A percentile compares a stretch with the other conserved stretches of the same genome.
These are phyloP conservation scores for Theileria sp. DNA, from an alignment of 169 alveolate species.

Conservation along the genomic window DNA sequence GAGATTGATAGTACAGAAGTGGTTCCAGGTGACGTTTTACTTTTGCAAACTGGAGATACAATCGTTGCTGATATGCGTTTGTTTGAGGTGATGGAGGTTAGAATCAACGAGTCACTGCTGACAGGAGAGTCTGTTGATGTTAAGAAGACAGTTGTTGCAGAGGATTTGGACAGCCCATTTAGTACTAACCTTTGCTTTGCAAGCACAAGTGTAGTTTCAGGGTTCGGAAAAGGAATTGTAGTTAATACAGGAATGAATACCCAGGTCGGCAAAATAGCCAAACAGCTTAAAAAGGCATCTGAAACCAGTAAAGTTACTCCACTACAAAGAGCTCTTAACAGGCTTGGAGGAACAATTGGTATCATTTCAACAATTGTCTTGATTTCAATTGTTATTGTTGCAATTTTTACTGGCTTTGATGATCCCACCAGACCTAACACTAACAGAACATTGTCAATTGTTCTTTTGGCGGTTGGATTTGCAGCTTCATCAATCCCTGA, in stretches of 20 bases:
- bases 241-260: slow-evolving; percentile 89
- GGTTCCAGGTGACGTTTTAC: slow-evolving; percentile 91
- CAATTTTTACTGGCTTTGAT: slow-evolving; percentile 74
- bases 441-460: slow-evolving; percentile 79
- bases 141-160: slow-evolving; percentile 73
- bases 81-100: slow-evolving; percentile 86
- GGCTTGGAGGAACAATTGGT: slow-evolving; percentile 85
- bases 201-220: slow-evolving; percentile 89
- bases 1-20: slow-evolving; percentile 83
- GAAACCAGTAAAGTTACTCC: slow-evolving; percentile 77
- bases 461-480: slow-evolving; percentile 93
- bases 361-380: slow-evolving; percentile 70
- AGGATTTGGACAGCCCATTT: slow-evolving; percentile 78
- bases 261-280: slow-evolving; percentile 95
- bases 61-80: slow-evolving; percentile 92
- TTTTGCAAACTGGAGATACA: slow-evolving; percentile 87
- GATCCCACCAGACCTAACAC: slow-evolving; percentile 86
- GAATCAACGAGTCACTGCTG: slow-evolving; percentile 90
- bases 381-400: slow-evolving; percentile 78
- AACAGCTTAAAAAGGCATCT: slow-evolving; percentile 82
- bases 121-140: slow-evolving; percentile 92
- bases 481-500: slow-evolving; percentile 95
- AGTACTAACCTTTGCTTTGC: slow-evolving; percentile 90
- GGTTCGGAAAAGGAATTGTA: slow-evolving; percentile 89
- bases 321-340: slow-evolving; percentile 79